A percentile compares a stretch with the other conserved stretches of the same genome.
These are phyloP conservation scores for Fonsecaea multimorphosa DNA, from an alignment of 2,329 filamentous ascomycete genomes.

Conservation along the genomic window DNA sequence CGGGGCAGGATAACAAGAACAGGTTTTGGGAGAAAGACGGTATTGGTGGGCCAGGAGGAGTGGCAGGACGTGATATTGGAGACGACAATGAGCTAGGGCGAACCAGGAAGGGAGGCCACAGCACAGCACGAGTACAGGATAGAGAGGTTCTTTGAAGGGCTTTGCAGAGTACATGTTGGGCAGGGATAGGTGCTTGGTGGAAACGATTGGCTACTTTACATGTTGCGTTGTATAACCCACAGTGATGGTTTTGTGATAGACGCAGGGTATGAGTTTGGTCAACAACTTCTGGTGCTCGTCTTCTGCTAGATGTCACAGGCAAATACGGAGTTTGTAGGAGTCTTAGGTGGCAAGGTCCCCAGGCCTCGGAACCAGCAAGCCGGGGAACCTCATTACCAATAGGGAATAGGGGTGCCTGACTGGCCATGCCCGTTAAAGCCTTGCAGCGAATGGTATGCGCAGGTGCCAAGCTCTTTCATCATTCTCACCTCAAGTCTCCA, in stretches of 20 bases:
- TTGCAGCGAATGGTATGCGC: background rate
- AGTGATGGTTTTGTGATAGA: background rate
- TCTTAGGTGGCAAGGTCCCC: background rate
- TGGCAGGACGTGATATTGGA: background rate
- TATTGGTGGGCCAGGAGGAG: conserved; percentile 31
- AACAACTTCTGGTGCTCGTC: background rate
- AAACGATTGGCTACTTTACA: background rate
- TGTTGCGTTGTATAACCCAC: too few species aligned
- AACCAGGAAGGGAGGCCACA: background rate
- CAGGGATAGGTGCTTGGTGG: background rate
- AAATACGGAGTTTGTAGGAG: too few species aligned
- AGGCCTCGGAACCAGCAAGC: background rate
- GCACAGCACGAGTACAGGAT: conserved; percentile 8
- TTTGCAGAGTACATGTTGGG: background rate
- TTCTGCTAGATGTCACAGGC: background rate
- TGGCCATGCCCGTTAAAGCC: background rate
- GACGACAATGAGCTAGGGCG: background rate
- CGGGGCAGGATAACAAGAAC: conserved; percentile 45
- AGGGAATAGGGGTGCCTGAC: too few species aligned
- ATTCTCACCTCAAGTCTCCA: background rate
- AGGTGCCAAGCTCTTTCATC: conserved; percentile 2
- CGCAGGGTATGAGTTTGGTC: background rate
- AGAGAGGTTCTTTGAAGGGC: background rate
- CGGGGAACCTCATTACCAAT: background rate
- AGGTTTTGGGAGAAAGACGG: conserved; percentile 49